Evolutionary conservation across 805 yeast species (phyloP).

Genomic region (Barnettozyma salicaria): DNA sequence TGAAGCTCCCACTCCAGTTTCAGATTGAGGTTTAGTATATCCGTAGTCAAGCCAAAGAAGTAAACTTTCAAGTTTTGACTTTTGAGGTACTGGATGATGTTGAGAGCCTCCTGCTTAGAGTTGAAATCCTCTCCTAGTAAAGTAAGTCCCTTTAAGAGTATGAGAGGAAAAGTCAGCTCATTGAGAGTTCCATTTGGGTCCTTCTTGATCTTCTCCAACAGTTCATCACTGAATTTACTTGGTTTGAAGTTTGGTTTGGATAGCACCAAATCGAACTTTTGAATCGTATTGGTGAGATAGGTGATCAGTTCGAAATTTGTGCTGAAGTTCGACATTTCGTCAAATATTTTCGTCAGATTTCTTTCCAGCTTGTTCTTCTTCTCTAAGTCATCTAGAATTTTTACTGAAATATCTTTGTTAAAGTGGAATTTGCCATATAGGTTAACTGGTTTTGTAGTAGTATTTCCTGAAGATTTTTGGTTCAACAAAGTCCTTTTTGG

Average conservation of each 20-base stretch:
- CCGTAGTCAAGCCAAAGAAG: slow-evolving; percentile 33
- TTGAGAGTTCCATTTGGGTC: slow-evolving; percentile 1
- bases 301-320: neutral
- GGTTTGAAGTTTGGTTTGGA: slow-evolving; percentile 1
- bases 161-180: slow-evolving; percentile 7
- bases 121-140: slow-evolving; percentile 1
- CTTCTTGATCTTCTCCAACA: neutral
- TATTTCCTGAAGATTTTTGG: neutral
- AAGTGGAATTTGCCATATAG: neutral
- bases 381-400: slow-evolving; percentile 6
- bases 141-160: slow-evolving; percentile 1
- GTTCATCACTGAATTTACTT: neutral
- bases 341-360: neutral
- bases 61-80: slow-evolving; percentile 29
- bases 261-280: neutral
- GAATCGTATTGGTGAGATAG: neutral
- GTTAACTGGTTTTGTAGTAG: neutral
- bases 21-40: slow-evolving; percentile 33
- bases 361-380: slow-evolving; percentile 3
- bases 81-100: slow-evolving; percentile 27
- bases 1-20: slow-evolving; percentile 34
- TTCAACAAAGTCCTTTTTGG: no score
- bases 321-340: neutral
- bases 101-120: slow-evolving; percentile 2
- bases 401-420: slow-evolving; percentile 2